phyloP scores from a whole-genome alignment of 768 basidiomycete genomes.

The Daedaleopsis nitida region DNA sequence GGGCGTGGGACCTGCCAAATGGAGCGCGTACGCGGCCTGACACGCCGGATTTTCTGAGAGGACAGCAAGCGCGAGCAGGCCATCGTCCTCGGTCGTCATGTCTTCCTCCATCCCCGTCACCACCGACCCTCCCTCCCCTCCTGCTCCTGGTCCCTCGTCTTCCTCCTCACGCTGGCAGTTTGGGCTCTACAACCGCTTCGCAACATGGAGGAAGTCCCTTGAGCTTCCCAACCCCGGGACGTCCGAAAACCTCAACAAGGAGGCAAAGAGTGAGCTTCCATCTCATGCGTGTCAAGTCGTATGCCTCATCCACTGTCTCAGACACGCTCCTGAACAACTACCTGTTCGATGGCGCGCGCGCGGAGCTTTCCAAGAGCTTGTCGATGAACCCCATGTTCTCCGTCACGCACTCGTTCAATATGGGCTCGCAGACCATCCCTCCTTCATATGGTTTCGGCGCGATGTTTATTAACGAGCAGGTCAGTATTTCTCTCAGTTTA shows the following conservation, averaged over 20 bases:
- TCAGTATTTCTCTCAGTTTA: conserved; percentile 37
- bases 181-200: conserved; percentile 70
- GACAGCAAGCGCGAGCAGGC: conserved; percentile 11
- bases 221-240: conserved; percentile 91
- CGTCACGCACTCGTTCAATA: conserved; percentile 92
- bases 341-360: conserved; percentile 96
- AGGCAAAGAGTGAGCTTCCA: conserved; percentile 74
- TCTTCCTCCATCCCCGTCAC: conserved; percentile 17
- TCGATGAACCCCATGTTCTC: conserved; percentile 97
- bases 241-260: conserved; percentile 90
- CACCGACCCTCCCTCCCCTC: conserved; percentile 7
- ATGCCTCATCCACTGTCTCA: conserved; percentile 34
- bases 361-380: conserved; percentile 92
- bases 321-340: conserved; percentile 92
- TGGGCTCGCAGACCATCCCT: conserved; percentile 83
- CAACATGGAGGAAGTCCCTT: conserved; percentile 79
- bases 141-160: conserved; percentile 14
- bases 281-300: conserved; percentile 1
- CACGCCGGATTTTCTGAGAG: conserved; percentile 18
- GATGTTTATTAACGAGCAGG: conserved; percentile 83
- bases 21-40: conserved; percentile 3
- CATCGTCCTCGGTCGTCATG: conserved; percentile 19
- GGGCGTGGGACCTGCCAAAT: too few relatives aligned
- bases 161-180: conserved; percentile 48
- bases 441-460: conserved; percentile 95